These are phyloP conservation scores for Talinum fruticosum DNA, from an alignment of 148 eudicot species.

Conservation along the genomic window DNA sequence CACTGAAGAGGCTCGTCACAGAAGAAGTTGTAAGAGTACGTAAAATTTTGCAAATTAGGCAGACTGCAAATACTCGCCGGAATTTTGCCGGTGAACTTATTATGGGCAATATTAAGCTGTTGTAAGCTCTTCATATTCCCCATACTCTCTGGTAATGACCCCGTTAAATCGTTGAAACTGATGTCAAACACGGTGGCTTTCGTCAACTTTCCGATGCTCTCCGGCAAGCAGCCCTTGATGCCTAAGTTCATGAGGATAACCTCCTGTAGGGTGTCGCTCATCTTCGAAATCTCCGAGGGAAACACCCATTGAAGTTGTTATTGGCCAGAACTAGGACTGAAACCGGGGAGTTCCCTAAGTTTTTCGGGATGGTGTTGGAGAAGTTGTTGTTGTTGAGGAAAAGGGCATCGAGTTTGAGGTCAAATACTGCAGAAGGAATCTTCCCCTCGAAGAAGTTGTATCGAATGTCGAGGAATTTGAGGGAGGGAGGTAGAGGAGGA, in stretches of 20 bases:
- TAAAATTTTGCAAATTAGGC: conserved; percentile 62
- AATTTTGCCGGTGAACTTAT: conserved; percentile 48
- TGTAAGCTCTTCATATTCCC: conserved; percentile 56
- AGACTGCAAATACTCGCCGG: conserved; percentile 59
- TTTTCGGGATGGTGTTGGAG: conserved; percentile 33
- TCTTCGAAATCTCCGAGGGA: conserved; percentile 52
- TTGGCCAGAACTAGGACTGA: conserved; percentile 68
- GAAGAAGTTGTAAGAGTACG: conserved; percentile 58
- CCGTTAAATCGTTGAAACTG: conserved; percentile 44
- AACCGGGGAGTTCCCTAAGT: conserved; percentile 52
- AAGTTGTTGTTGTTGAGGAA: conserved; percentile 68
- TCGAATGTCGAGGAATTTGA: conserved; percentile 62
- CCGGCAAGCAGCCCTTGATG: conserved; percentile 52
- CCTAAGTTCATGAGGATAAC: conserved; percentile 44
- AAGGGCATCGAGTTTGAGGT: conserved; percentile 59
- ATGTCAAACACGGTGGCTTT: conserved; percentile 57
- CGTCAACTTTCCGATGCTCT: conserved; percentile 40
- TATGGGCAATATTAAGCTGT: conserved; percentile 56
- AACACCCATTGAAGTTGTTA: conserved; percentile 54
- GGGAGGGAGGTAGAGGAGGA: conserved; percentile 35
- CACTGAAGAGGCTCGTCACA: conserved; percentile 40
- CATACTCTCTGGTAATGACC: conserved; percentile 50
- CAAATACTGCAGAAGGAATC: conserved; percentile 43
- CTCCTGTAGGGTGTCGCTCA: conserved; percentile 51
- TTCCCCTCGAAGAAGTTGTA: conserved; percentile 51